Conservation (phyloP, 1,284 basidiomycete genomes). For the Sanguinoderma infundibulare region DNA sequence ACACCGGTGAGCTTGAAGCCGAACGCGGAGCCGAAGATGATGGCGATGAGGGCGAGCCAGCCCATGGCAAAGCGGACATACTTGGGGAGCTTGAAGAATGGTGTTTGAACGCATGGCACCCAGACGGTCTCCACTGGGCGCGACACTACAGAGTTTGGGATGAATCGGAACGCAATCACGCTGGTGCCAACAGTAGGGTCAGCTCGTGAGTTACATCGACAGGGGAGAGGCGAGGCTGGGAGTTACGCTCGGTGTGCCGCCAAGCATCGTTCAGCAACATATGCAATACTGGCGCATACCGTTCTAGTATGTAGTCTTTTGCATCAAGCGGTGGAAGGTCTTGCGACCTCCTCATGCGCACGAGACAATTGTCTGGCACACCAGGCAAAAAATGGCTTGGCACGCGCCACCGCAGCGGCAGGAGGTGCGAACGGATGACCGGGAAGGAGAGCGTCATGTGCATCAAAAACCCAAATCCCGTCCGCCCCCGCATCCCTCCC, state of each 20-base stretch:
- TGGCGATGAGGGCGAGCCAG: slow-evolving; percentile 73
- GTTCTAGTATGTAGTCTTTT: too few species aligned
- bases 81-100: slow-evolving; percentile 73
- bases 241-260: neutral
- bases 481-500: neutral
- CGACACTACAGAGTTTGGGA: slow-evolving; percentile 70
- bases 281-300: too few species aligned
- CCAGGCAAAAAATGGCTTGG: too few species aligned
- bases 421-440: too few species aligned
- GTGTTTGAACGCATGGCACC: slow-evolving; percentile 63
- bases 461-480: neutral
- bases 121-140: slow-evolving; percentile 70
- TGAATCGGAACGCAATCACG: slow-evolving; percentile 79
- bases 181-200: slow-evolving; percentile 39
- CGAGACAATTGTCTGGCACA: too few species aligned
- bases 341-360: too few species aligned
- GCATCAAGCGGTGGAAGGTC: too few species aligned
- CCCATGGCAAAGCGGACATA: slow-evolving; percentile 62
- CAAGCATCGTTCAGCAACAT: too few species aligned
- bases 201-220: neutral
- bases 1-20: slow-evolving; percentile 71
- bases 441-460: too few species aligned
- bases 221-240: neutral
- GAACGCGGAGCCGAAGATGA: slow-evolving; percentile 84
- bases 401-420: too few species aligned